Evolutionary conservation across 768 basidiomycete species (phyloP), one percentile per base, ranked within the genome.

Genomic region (Cyclocybe aegerita): DNA sequence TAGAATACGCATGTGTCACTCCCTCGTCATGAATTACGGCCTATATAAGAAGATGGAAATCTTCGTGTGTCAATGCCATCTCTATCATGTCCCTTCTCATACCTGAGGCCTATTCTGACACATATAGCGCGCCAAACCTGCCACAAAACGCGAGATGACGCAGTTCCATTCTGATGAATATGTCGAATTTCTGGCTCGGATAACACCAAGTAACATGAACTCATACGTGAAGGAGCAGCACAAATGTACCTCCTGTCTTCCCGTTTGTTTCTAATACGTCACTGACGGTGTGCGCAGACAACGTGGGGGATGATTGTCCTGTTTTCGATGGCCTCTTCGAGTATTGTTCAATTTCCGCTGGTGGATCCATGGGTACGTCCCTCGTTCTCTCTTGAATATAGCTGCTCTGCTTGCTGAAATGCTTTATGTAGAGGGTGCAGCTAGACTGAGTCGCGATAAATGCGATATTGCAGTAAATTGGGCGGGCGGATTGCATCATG

Each of bases 11-110:
- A 99, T 99, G 97, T 98, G 95, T 66, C 97, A 99, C 72, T 95
- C 95, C 9, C 78, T 99, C 46, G 97, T 99, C 49, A 99, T 99
- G 97, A 99, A 98, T 71, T 98, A 98, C 68, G 94, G 95, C 14
- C 73, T 99, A 12, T 99, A 99, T 76, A 98, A 98, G 72, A 94
- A 94, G 72, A 99, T 99, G 97, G 97, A 99, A 70, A 99, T 99
- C 58, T 99, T 98, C 61, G 97, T 98, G 64, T 60, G 97, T 78
- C 44, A 23, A 5, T 5, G 5, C 48, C 12, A 14, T n/a, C 34
- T 30, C 31, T 39, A 9, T 30, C 37, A 29, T 30, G 10, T 7
- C 12, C 43, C n/a, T 41, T 35, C 47, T 51, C 31, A 45, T 55
- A 5, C 35, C 49, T 30, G 39, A 44, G 31, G 30, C 23, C 51